Percentiles rank a stretch among this genome's conserved stretches.
Conservation (phyloP, 306 rosid species). For the Fagus crenata region DNA sequence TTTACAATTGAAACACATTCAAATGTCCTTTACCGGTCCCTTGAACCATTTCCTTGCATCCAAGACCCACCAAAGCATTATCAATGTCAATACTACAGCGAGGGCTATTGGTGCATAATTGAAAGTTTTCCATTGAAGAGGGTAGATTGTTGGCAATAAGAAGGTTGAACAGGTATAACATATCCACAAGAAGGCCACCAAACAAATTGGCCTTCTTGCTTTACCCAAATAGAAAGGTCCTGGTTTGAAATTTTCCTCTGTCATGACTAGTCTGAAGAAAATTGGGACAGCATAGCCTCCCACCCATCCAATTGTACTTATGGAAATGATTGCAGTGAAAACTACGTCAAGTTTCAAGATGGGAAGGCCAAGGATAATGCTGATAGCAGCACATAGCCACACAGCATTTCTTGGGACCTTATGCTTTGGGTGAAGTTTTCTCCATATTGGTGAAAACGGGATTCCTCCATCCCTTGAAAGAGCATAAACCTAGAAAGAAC, state of each 20-base stretch:
- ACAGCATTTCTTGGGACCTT: slow-evolving; percentile 1
- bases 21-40: slow-evolving; percentile 37
- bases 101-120: slow-evolving; percentile 5
- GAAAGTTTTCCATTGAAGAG: neutral
- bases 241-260: neutral
- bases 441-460: slow-evolving; percentile 2
- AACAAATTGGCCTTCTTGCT: slow-evolving; percentile 5
- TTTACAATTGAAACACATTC: too few species aligned
- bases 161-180: neutral
- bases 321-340: neutral
- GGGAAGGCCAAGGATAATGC: neutral
- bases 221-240: slow-evolving; percentile 13
- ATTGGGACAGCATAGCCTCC: slow-evolving; percentile 7
- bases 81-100: neutral
- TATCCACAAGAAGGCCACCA: neutral
- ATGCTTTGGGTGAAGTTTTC: neutral
- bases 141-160: neutral
- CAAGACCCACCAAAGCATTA: slow-evolving; percentile 8
- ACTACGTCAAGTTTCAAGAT: neutral
- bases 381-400: neutral
- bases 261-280: neutral
- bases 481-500: neutral
- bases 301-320: slow-evolving; percentile 4
- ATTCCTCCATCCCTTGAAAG: slow-evolving; percentile 4
- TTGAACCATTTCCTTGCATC: slow-evolving; percentile 38